A percentile compares a stretch with the other conserved stretches of the same genome.
phyloP scores from a whole-genome alignment of 257 asterid species.

The Perilla frutescens region DNA sequence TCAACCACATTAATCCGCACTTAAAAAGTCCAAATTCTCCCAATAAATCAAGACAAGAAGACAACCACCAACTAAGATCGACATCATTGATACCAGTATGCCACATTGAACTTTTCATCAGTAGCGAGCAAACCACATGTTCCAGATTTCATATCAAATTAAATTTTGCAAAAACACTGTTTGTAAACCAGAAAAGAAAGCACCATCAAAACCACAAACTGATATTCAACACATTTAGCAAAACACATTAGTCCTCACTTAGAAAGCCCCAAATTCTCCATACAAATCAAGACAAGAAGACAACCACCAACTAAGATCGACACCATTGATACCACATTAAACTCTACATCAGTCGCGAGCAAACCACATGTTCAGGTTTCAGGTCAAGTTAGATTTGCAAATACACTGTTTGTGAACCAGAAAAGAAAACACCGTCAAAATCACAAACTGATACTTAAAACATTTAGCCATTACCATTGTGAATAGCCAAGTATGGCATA shows the following conservation, averaged over 20 bases:
- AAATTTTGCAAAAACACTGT: conserved; percentile 14
- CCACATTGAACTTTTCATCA: conserved; percentile 36
- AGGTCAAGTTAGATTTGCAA: conserved; percentile 33
- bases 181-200: conserved; percentile 15
- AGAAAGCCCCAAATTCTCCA: conserved; percentile 31
- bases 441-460: conserved; percentile 1
- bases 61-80: conserved; percentile 45
- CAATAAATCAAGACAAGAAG: conserved; percentile 38
- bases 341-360: conserved; percentile 42
- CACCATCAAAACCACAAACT: conserved; percentile 15
- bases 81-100: conserved; percentile 1
- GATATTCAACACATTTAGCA: background rate
- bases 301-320: conserved; percentile 44
- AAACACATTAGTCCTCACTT: conserved; percentile 46
- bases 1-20: conserved; percentile 51
- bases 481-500: conserved; percentile 10
- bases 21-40: conserved; percentile 34
- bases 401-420: conserved; percentile 9
- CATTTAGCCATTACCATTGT: background rate
- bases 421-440: conserved; percentile 16
- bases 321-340: conserved; percentile 22
- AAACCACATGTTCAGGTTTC: conserved; percentile 43
- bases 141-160: conserved; percentile 41
- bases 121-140: conserved; percentile 45
- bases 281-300: conserved; percentile 39